Percentiles rank a stretch among this genome's conserved stretches.
Conservation (phyloP, 2,329 filamentous ascomycete genomes). For the Cercospora sesami region DNA sequence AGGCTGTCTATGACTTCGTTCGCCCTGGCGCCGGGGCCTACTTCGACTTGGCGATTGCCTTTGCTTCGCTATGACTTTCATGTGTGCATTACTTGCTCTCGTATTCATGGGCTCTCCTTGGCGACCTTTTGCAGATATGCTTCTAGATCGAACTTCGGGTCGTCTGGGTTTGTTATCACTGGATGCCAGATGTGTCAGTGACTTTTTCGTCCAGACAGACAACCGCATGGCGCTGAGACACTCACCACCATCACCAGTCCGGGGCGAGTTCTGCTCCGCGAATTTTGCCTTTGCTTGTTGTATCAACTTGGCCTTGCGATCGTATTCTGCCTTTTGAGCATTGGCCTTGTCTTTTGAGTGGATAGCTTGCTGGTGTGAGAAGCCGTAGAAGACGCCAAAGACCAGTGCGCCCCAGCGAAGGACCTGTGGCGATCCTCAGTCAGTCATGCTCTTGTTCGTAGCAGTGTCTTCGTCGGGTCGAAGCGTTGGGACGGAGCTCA, state of each 20-base stretch:
- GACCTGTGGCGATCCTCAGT: constrained; percentile 60
- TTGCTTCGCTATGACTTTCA: constrained; percentile 6
- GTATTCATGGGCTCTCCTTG: constrained; percentile 44
- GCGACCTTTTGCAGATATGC: constrained; percentile 68
- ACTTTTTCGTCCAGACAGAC: background rate
- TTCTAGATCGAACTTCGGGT: constrained; percentile 93
- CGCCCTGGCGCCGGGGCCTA: background rate
- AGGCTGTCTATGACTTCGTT: constrained; percentile 3
- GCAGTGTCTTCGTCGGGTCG: background rate
- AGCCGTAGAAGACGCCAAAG: constrained; percentile 89
- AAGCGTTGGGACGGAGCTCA: constrained; percentile 40
- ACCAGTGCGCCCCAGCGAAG: constrained; percentile 94
- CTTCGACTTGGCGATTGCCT: background rate
- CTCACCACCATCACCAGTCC: constrained; percentile 40
- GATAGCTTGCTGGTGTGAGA: constrained; percentile 87
- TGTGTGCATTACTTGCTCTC: background rate
- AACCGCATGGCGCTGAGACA: background rate
- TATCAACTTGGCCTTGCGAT: constrained; percentile 90
- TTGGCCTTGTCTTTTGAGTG: constrained; percentile 68
- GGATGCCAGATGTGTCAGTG: constrained; percentile 23
- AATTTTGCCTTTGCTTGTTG: constrained; percentile 89
- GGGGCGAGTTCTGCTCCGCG: constrained; percentile 69
- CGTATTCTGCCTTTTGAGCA: constrained; percentile 76
- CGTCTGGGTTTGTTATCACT: constrained; percentile 74
- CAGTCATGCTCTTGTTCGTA: background rate